Base-by-base conservation (phyloP, 1,284 basidiomycete genomes). In the Termitomyces sp. region DNA sequence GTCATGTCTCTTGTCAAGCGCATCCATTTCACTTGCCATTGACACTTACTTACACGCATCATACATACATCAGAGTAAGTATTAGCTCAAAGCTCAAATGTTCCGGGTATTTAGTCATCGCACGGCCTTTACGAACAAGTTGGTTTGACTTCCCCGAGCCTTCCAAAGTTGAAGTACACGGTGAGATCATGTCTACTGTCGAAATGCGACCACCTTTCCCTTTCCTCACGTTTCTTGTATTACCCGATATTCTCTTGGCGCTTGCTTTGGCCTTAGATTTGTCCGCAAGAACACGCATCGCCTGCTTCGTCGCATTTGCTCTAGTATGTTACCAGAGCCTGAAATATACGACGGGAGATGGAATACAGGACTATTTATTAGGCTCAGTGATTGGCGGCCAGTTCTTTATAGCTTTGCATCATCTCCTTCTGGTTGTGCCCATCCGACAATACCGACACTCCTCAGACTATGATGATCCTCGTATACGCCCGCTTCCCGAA, bases 391-490 rank as follows among this genome's bases (percentile, higher is more conserved):
- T 59, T n/a, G 39, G 49, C 10, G 46, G 48, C n/a, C 52, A 58
- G 13, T 39, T 62, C 42, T 52, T 60, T 35, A 59, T 54, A 10
- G 58, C 54, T 1, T 28, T 54, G 5, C 54, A 59, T 51, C 49
- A 61, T n/a, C 58, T 62, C 24, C 43, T 49, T 13, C 54, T 55
- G 5, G 18, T 31, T n/a, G 39, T 60, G 4, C 61, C 62, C 11
- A 35, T 60, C 13, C 21, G 34, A 6, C 49, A 60, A 9, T 59
- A 57, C 33, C 49, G 60, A 6, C 60, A 62, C 39, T 49, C 49
- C 10, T 47, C 26, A 3, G 62, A 62, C 34, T 45, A 19, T 10
- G 40, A 48, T 19, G 34, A 50, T 11, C 54, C 56, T 7, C 6
- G 31, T 1, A 28, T 53, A 13, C 42, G 31, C 14, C 26, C 56